Percentiles rank a stretch among this genome's conserved stretches.
phyloP scores from a whole-genome alignment of 2,329 filamentous ascomycete genomes.

The Rhynchosporium agropyri region DNA sequence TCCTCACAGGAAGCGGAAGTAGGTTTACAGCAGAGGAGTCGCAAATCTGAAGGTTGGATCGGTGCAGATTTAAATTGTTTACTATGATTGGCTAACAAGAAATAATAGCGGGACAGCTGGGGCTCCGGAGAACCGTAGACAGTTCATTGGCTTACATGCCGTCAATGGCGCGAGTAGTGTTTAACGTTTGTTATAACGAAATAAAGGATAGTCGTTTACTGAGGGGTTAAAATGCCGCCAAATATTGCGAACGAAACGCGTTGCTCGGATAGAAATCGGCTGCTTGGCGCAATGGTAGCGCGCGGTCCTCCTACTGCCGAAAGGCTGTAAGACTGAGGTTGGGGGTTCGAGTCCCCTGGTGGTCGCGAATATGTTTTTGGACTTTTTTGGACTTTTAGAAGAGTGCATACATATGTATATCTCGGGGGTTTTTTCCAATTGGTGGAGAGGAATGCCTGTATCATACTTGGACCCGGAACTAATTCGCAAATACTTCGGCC shows the following conservation, averaged over 20 bases:
- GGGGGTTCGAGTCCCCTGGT: conserved; percentile 42
- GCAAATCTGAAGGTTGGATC: too few species aligned
- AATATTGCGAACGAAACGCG: background rate
- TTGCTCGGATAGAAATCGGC: conserved; percentile 14
- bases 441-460: too few species aligned
- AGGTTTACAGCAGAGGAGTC: too few species aligned
- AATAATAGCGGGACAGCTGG: background rate
- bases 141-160: background rate
- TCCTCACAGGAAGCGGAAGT: too few species aligned
- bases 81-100: background rate
- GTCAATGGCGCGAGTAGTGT: background rate
- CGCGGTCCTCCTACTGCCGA: conserved; percentile 49
- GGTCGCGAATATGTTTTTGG: conserved; percentile 17
- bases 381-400: too few species aligned
- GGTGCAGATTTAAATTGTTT: too few species aligned
- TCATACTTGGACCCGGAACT: too few species aligned
- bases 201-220: background rate
- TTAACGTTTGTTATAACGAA: background rate
- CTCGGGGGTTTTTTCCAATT: too few species aligned
- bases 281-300: conserved; percentile 52
- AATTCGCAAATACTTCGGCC: too few species aligned
- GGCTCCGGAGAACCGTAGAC: background rate
- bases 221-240: background rate
- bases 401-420: too few species aligned
- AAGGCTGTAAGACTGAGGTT: conserved; percentile 48